Base-by-base conservation (phyloP, 257 asterid genomes). In the Leptodermis oblonga region DNA sequence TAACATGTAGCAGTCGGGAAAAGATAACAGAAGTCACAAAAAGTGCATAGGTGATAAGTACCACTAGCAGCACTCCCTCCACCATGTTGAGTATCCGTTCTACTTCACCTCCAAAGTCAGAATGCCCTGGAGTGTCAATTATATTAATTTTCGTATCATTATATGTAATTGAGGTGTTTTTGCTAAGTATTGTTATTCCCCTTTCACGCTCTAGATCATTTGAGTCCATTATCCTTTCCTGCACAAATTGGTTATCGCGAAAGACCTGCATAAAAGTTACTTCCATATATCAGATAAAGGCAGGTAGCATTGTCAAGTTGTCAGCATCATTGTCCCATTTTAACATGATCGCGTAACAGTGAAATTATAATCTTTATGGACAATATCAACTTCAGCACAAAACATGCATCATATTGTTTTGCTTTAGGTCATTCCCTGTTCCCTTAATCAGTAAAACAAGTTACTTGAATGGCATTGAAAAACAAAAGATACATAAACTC, bases 91-190 rank as follows among this genome's bases (percentile, higher is more conserved):
- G 97, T 82, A 94, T 91, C 62, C 99, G 93, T 73, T 94, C 97
- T 58, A 91, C 99, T 83, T 94, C 99, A 52, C 99, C 97, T 72
- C 99, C 99, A 84, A 94, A 94, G 85, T 94, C 99, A 68, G 99
- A 94, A 72, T 94, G 97, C 23, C 99, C 99, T 7, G 99, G 99
- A 70, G 99, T 94, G 68, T 94, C 99, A 63, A 94, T 94, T 65
- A 94, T 91, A 73, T 94, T 94, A 62, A 94, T 89, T 82, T 94
- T 94, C 18, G 96, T 78, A 74, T 88, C 96, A n/a, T 90, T 83
- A 66, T 81, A 93, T 33, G 89, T 82, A 79, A 93, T 90, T 68
- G 99, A 90, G 23, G 99, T 93, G 80, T 94, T 94, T 84, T 94
- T 94, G 87, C 99, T 94, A 71, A 94, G 99, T 39, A 94, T 94